A percentile compares a stretch with the other conserved stretches of the same genome.
Conservation (phyloP, 108 stramenopile species). For the Cyclostephanos tholiformis region DNA sequence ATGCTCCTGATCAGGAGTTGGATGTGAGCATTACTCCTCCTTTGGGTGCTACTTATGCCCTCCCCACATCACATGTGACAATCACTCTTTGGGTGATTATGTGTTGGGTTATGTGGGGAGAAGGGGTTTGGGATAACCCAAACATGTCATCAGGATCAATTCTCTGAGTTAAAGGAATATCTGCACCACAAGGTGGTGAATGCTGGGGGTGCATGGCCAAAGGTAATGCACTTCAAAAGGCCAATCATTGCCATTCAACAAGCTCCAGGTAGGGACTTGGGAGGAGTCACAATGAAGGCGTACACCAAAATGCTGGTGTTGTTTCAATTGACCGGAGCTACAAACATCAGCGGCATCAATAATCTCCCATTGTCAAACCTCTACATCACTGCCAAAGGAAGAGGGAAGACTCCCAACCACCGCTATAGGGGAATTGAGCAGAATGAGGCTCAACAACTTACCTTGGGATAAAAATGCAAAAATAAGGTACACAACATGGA, state of each 20-base stretch:
- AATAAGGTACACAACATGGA: no score
- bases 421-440: conserved; percentile 15
- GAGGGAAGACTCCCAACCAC: not conserved
- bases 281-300: not conserved
- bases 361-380: not conserved
- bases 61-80: no score
- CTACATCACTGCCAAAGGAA: not conserved
- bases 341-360: conserved; percentile 12
- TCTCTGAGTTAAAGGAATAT: conserved; percentile 9
- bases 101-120: not conserved
- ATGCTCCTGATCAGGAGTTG: no score
- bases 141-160: not conserved
- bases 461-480: no score
- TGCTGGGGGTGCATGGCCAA: not conserved
- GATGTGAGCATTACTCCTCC: no score
- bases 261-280: no score
- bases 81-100: conserved; percentile 7
- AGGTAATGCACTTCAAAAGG: not conserved
- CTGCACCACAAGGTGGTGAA: not conserved
- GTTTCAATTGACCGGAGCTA: conserved; percentile 8
- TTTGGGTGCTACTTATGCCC: no score
- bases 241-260: conserved; percentile 8
- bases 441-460: no score
- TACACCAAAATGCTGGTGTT: conserved; percentile 5
- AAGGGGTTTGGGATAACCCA: conserved; percentile 10